phyloP scores from a whole-genome alignment of 768 basidiomycete species.

The Lyophyllum atratum region DNA sequence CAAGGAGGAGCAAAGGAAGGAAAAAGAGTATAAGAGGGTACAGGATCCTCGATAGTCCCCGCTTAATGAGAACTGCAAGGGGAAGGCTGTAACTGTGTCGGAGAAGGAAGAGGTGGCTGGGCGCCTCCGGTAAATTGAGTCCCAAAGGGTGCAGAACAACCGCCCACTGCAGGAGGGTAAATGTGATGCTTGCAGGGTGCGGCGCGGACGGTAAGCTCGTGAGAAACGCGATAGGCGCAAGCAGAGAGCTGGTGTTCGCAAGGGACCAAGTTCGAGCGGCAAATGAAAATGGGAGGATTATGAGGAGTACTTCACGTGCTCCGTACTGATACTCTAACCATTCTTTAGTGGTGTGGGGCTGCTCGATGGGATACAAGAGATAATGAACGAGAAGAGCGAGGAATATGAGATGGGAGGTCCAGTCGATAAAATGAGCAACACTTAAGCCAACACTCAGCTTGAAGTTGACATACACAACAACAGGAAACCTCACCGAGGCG shows the following conservation, averaged over 20 bases:
- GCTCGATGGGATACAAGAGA: slow-evolving; percentile 40
- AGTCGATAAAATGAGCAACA: slow-evolving; percentile 45
- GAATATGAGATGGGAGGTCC: slow-evolving; percentile 38
- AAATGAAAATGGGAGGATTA: slow-evolving; percentile 39
- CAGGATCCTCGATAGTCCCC: slow-evolving; percentile 37
- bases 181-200: slow-evolving; percentile 39
- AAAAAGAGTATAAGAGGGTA: slow-evolving; percentile 47
- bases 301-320: slow-evolving; percentile 37
- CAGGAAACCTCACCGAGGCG: slow-evolving; percentile 43
- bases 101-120: slow-evolving; percentile 47
- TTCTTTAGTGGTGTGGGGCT: slow-evolving; percentile 24
- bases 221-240: slow-evolving; percentile 44
- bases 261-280: slow-evolving; percentile 33
- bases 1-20: slow-evolving; percentile 46
- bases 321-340: slow-evolving; percentile 22
- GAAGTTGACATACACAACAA: not conserved
- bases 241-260: slow-evolving; percentile 32
- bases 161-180: slow-evolving; percentile 41
- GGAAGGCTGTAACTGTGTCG: slow-evolving; percentile 42
- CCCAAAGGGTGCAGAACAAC: slow-evolving; percentile 42
- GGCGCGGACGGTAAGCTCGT: slow-evolving; percentile 43
- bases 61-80: slow-evolving; percentile 41
- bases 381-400: slow-evolving; percentile 43
- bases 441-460: slow-evolving; percentile 25
- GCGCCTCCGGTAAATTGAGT: slow-evolving; percentile 46